A percentile compares a stretch with the other conserved stretches of the same genome.
These are phyloP conservation scores for Dillenia turbinata DNA, from an alignment of 164 flowering plant species.

Conservation along the genomic window DNA sequence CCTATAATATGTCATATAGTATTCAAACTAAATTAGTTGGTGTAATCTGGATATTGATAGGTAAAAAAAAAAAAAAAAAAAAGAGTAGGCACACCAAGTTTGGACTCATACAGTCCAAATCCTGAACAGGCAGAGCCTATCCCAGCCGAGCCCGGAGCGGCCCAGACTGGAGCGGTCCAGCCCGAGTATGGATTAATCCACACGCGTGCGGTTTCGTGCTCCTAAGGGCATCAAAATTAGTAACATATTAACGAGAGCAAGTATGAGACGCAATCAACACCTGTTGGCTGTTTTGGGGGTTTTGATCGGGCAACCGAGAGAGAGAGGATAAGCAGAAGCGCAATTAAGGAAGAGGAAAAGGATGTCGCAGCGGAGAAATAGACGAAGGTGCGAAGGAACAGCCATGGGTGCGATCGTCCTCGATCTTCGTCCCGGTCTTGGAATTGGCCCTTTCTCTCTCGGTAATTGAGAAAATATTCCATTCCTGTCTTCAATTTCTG, in stretches of 20 bases:
- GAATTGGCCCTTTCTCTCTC: conserved; percentile 81
- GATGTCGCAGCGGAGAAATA: conserved; percentile 51
- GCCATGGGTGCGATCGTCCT: conserved; percentile 95
- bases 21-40: no score
- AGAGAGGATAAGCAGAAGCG: neutral
- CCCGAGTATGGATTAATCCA: no score
- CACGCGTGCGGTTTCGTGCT: no score
- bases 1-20: no score
- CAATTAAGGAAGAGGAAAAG: neutral
- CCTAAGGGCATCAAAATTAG: neutral
- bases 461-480: conserved; percentile 30
- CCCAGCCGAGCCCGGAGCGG: no score
- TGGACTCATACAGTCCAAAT: no score
- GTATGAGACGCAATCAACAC: neutral
- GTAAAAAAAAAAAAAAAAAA: no score
- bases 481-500: neutral
- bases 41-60: no score
- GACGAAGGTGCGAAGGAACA: conserved; percentile 89
- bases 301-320: conserved; percentile 1
- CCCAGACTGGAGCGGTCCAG: no score
- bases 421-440: conserved; percentile 87
- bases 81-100: no score
- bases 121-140: no score
- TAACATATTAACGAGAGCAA: neutral
- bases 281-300: conserved; percentile 1